A percentile compares a stretch with the other conserved stretches of the same genome.
These are phyloP conservation scores for Oryza rufipogon DNA, from an alignment of 176 grass and related monocot genomes.

Conservation along the genomic window DNA sequence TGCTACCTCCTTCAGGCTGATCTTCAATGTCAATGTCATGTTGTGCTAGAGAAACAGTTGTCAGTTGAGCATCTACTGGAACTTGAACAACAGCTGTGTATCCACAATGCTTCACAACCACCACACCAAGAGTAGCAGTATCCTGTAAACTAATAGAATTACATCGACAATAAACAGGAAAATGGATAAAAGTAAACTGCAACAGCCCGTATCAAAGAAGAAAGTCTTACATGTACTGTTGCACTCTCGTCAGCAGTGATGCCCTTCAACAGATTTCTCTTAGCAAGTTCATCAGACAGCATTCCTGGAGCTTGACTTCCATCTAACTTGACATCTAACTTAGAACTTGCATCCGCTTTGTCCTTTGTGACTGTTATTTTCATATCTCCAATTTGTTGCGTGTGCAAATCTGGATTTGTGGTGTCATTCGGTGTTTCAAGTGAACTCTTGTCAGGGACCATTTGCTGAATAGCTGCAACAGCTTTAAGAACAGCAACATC, in stretches of 20 bases:
- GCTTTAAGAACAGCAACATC: slow-evolving; percentile 93
- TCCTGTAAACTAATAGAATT: slow-evolving; percentile 62
- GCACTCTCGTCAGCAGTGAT: slow-evolving; percentile 97
- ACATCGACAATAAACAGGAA: slow-evolving; percentile 39
- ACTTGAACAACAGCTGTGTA: slow-evolving; percentile 91
- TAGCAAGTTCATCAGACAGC: slow-evolving; percentile 72
- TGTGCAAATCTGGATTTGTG: slow-evolving; percentile 45
- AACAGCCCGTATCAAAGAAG: slow-evolving; percentile 8
- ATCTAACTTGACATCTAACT: slow-evolving; percentile 83
- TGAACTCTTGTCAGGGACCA: slow-evolving; percentile 45
- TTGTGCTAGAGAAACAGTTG: slow-evolving; percentile 40
- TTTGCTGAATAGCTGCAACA: slow-evolving; percentile 70
- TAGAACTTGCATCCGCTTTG: slow-evolving; percentile 69
- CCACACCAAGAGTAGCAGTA: slow-evolving; percentile 86
- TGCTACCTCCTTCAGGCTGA: slow-evolving; percentile 86
- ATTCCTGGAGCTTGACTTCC: slow-evolving; percentile 74
- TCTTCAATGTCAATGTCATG: slow-evolving; percentile 86
- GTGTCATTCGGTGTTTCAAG: slow-evolving; percentile 49
- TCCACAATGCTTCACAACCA: slow-evolving; percentile 91
- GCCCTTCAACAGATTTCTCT: slow-evolving; percentile 90
- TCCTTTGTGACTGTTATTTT: slow-evolving; percentile 81
- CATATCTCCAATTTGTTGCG: slow-evolving; percentile 81
- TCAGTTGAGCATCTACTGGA: slow-evolving; percentile 63
- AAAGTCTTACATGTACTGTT: slow-evolving; percentile 77
- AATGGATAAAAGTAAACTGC: slow-evolving; percentile 19